Evolutionary conservation across 108 stramenopile genomes (phyloP).

Genomic region (Phaeodactylum tricornutum): DNA sequence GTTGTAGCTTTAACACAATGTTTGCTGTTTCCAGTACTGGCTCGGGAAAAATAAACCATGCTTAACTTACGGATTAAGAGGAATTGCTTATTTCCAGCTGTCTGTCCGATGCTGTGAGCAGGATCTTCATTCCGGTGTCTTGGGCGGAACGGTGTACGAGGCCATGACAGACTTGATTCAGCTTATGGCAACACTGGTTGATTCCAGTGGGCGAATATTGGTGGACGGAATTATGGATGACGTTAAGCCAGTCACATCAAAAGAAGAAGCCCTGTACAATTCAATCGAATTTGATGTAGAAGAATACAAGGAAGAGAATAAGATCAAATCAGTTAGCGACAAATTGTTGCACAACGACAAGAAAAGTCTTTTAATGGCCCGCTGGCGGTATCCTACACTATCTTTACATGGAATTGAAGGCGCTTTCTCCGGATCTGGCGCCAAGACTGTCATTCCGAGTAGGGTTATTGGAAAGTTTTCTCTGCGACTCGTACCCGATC

Average conservation of each 20-base stretch:
- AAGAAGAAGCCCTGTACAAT: constrained; percentile 60
- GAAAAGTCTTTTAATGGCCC: constrained; percentile 56
- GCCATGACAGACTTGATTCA: constrained; percentile 71
- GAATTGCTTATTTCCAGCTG: constrained; percentile 65
- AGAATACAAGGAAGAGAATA: constrained; percentile 46
- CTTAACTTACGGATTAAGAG: constrained; percentile 75
- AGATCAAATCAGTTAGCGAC: constrained; percentile 31
- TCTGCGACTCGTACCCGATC: constrained; percentile 70
- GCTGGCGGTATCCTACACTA: constrained; percentile 81
- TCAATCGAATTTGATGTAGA: constrained; percentile 66
- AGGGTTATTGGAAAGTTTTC: constrained; percentile 77
- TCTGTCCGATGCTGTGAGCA: constrained; percentile 53
- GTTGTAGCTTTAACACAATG: constrained; percentile 67
- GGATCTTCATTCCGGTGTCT: constrained; percentile 74
- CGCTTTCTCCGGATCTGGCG: constrained; percentile 65
- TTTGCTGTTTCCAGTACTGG: too few species aligned
- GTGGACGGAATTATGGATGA: constrained; percentile 72
- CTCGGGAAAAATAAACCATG: constrained; percentile 68
- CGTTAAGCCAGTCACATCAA: constrained; percentile 54
- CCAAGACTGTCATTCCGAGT: constrained; percentile 77
- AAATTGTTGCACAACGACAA: constrained; percentile 54
- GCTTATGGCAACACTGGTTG: constrained; percentile 60
- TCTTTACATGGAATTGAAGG: constrained; percentile 82
- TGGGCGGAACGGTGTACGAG: constrained; percentile 75
- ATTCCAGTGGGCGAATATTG: constrained; percentile 54